phyloP scores from a whole-genome alignment of 1,284 basidiomycete species.

The Taiwanofungus camphoratus region DNA sequence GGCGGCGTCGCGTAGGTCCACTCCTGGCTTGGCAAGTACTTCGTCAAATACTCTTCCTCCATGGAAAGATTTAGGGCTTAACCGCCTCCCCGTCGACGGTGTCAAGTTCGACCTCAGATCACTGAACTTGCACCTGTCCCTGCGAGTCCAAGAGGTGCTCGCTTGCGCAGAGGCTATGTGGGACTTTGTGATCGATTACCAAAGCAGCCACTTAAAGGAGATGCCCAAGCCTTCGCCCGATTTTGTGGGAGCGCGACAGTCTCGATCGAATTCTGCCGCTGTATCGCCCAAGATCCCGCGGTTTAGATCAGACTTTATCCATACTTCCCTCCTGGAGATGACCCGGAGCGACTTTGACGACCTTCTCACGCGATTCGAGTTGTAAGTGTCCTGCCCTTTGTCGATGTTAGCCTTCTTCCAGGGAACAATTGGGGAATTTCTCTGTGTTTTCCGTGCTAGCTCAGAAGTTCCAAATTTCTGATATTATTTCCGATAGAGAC shows the following conservation, averaged over 20 bases:
- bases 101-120: constrained; percentile 50
- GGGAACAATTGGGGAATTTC: not conserved
- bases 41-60: too few relatives aligned
- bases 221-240: not conserved
- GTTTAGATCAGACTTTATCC: not conserved
- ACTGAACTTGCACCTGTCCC: constrained; percentile 52
- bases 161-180: constrained; percentile 71
- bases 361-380: constrained; percentile 47
- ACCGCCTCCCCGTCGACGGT: constrained; percentile 43
- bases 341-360: constrained; percentile 54
- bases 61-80: too few relatives aligned
- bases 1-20: too few relatives aligned
- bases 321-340: constrained; percentile 34
- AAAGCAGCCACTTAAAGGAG: constrained; percentile 21
- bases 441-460: not conserved
- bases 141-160: constrained; percentile 53
- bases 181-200: constrained; percentile 58
- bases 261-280: not conserved
- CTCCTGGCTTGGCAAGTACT: too few relatives aligned
- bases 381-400: constrained; percentile 38
- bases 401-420: too few relatives aligned
- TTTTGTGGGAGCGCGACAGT: not conserved
- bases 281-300: not conserved
- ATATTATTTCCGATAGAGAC: constrained; percentile 40
- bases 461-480: not conserved